Evolutionary conservation across 2,329 filamentous ascomycete genomes (phyloP).

Genomic region (Neonectria magnoliae): DNA sequence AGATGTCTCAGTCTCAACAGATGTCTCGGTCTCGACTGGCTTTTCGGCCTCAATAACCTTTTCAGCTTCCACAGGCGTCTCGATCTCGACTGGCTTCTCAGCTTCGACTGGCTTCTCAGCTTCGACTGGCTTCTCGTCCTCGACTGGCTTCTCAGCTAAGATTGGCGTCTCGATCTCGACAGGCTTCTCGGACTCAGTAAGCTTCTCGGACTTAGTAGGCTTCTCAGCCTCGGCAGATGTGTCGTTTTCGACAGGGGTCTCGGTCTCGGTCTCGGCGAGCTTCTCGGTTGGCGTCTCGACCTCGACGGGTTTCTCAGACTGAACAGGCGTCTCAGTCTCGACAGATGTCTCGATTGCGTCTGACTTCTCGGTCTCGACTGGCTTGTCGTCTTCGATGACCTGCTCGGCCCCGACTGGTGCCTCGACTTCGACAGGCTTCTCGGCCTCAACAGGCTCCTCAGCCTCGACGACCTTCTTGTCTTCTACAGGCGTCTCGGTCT

Average conservation of each 20-base stretch:
- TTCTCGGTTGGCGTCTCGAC: too few relatives aligned
- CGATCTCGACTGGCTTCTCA: too few relatives aligned
- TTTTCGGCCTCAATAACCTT: too few relatives aligned
- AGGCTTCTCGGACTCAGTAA: too few relatives aligned
- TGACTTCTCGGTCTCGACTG: too few relatives aligned
- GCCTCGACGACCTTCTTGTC: neutral
- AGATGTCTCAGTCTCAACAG: neutral
- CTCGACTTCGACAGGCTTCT: neutral
- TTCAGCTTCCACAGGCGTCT: too few relatives aligned
- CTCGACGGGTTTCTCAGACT: too few relatives aligned
- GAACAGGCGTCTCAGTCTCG: neutral
- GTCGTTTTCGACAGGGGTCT: neutral
- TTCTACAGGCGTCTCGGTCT: neutral
- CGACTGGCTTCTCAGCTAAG: too few relatives aligned
- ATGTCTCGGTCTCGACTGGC: too few relatives aligned
- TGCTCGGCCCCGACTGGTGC: neutral
- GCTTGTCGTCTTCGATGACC: too few relatives aligned
- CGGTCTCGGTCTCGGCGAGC: neutral
- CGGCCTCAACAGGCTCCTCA: slow-evolving; percentile 3
- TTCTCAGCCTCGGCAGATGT: neutral
- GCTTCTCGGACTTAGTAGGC: neutral
- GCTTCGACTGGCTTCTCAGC: too few relatives aligned
- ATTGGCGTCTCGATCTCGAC: too few relatives aligned
- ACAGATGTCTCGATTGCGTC: neutral
- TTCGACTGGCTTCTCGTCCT: neutral